These are phyloP conservation scores for Phylloporus sp. DNA, from an alignment of 768 basidiomycete genomes.

Conservation along the genomic window DNA sequence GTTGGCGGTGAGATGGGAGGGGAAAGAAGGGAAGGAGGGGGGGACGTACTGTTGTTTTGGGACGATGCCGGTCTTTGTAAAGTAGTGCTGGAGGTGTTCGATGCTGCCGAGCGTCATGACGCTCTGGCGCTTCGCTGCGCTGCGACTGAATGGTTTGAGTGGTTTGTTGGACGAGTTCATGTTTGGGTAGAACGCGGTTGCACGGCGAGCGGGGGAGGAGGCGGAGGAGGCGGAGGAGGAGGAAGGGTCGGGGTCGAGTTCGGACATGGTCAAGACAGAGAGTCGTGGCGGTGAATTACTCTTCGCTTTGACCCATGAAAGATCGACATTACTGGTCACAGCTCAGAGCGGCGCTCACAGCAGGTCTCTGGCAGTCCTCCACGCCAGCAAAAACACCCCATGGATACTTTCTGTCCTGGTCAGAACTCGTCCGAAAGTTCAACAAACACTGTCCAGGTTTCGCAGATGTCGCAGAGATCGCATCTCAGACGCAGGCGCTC, in stretches of 20 bases:
- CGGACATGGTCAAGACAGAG: too few species aligned
- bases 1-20: constrained; percentile 4
- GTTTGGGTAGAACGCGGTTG: constrained; percentile 76
- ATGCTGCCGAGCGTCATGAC: constrained; percentile 96
- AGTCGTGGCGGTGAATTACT: too few species aligned
- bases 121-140: constrained; percentile 88
- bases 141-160: constrained; percentile 81
- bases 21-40: not conserved
- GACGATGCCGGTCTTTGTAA: constrained; percentile 79
- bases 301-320: too few species aligned
- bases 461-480: constrained; percentile 57
- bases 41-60: constrained; percentile 64
- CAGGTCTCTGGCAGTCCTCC: constrained; percentile 65
- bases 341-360: constrained; percentile 62
- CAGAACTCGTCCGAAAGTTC: constrained; percentile 78
- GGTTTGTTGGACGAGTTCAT: constrained; percentile 65
- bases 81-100: constrained; percentile 92
- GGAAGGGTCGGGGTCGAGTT: too few species aligned
- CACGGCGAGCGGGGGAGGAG: constrained; percentile 41
- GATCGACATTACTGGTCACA: constrained; percentile 77
- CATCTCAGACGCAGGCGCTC: constrained; percentile 61
- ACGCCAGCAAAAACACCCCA: constrained; percentile 58
- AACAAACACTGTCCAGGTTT: constrained; percentile 74
- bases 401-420: constrained; percentile 57
- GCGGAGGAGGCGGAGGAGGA: constrained; percentile 19